Evolutionary conservation across 768 basidiomycete genomes (phyloP).

Genomic region (Boletus vinaceobasis): DNA sequence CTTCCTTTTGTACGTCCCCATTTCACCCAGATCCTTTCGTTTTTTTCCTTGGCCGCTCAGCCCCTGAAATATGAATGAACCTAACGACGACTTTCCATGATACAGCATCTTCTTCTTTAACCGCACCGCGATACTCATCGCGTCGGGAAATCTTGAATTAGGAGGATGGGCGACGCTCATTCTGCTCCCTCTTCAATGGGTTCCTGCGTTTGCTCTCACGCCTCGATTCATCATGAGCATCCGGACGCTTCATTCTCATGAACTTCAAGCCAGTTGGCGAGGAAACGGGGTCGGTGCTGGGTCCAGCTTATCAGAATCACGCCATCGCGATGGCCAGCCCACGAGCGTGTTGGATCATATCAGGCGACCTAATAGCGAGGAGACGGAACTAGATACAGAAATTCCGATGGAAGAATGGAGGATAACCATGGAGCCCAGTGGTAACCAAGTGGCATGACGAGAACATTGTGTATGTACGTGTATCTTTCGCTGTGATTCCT

Average conservation of each 20-base stretch:
- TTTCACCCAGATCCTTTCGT: neutral
- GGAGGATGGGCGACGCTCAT: neutral
- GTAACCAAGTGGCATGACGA: neutral
- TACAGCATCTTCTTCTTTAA: conserved; percentile 7
- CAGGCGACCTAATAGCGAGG: neutral
- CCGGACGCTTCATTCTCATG: neutral
- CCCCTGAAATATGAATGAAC: neutral
- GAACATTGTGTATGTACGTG: neutral
- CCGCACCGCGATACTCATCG: neutral
- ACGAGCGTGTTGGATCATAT: neutral
- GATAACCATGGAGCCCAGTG: neutral
- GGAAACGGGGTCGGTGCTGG: neutral
- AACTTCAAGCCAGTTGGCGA: neutral
- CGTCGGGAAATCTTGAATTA: conserved; percentile 1
- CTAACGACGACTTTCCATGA: neutral
- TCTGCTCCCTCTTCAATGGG: conserved; percentile 1
- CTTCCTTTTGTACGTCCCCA: conserved; percentile 10
- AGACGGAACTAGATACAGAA: neutral
- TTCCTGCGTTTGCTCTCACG: conserved; percentile 7
- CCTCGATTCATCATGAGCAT: conserved; percentile 12
- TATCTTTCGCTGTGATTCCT: neutral
- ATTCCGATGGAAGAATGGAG: neutral
- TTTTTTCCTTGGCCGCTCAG: too few relatives aligned
- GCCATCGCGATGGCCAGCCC: neutral
- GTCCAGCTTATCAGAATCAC: neutral